These are phyloP conservation scores for Phycomyces nitens DNA, from an alignment of 192 early-diverging fungal genomes.

Conservation along the genomic window DNA sequence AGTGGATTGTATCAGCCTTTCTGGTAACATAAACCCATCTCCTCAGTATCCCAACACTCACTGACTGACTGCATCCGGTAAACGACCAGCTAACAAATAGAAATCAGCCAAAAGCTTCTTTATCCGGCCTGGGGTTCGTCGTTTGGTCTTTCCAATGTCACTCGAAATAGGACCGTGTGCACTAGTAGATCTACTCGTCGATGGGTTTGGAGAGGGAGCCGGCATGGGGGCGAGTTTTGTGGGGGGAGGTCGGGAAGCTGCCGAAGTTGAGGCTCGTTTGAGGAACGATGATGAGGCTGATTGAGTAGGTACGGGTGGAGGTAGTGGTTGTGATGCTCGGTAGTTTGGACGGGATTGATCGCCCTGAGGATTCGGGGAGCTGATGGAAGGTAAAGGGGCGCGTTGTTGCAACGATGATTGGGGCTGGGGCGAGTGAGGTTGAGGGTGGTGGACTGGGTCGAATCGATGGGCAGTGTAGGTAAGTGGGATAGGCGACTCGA, in stretches of 20 bases:
- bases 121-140: conserved; percentile 66
- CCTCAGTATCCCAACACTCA: conserved; percentile 16
- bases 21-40: too few relatives aligned
- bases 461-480: background rate
- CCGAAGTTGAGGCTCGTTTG: conserved; percentile 16
- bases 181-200: conserved; percentile 43
- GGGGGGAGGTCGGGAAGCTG: background rate
- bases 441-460: background rate
- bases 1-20: background rate
- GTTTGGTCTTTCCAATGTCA: conserved; percentile 42
- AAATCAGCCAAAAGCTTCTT: conserved; percentile 75
- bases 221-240: conserved; percentile 9
- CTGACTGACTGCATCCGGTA: conserved; percentile 70
- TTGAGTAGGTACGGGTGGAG: conserved; percentile 8
- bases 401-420: background rate
- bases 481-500: conserved; percentile 17
- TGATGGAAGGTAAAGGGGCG: conserved; percentile 9
- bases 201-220: conserved; percentile 38
- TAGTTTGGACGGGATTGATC: background rate
- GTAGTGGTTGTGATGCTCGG: background rate
- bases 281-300: conserved; percentile 20
- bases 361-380: conserved; percentile 1
- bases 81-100: conserved; percentile 69
- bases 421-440: background rate
- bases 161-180: background rate